Evolutionary conservation across 2,329 filamentous ascomycete species (phyloP), one percentile per base, ranked within the genome.

Genomic region (Fusarium sacchari): DNA sequence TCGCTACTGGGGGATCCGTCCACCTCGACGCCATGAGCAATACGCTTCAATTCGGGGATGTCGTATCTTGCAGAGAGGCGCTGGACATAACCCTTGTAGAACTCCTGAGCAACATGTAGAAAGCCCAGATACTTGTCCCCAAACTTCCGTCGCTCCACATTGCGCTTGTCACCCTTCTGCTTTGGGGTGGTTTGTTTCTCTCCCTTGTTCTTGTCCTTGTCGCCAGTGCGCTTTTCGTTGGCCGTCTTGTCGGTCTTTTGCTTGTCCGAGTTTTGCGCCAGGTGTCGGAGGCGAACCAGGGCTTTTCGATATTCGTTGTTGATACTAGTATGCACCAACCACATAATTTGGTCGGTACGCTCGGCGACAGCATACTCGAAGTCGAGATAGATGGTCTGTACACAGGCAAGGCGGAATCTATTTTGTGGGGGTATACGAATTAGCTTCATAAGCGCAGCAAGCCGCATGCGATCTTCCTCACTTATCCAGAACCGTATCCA

Each of bases 11-110:
- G 62, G 10, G 75, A 67, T 49, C 77, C 76, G 58, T 77, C 69
- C n/a, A 78, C 79, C 42, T 87, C 83, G 57, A 87, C 83, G 37
- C 83, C 83, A 52, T 74, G 69, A 36, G 81, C 82, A 55, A 81
- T 81, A 75, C 85, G 83, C 67, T 84, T 83, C 40, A 90, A 82
- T 77, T 88, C 86, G 37, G 83, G 83, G 64, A 88, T 85, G 64
- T 86, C 85, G 78, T 90, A 92, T 57, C 87, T 86, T 32, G 86
- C 86, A 60, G 92, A 91, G 30, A 98, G 86, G 64, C 92, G 90
- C 81, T 96, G 91, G 61, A 98, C 92, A 78, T 94, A 96, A 74
- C 91, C 91, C 78, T 93, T 91, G 86, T 98, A 98, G 82, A 97
- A 98, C 77, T 91, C 90, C 82, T 96, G 94, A 74, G 94, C 93